Evolutionary conservation across 345 rosid genomes (phyloP).

Genomic region (Aurinia saxatilis): DNA sequence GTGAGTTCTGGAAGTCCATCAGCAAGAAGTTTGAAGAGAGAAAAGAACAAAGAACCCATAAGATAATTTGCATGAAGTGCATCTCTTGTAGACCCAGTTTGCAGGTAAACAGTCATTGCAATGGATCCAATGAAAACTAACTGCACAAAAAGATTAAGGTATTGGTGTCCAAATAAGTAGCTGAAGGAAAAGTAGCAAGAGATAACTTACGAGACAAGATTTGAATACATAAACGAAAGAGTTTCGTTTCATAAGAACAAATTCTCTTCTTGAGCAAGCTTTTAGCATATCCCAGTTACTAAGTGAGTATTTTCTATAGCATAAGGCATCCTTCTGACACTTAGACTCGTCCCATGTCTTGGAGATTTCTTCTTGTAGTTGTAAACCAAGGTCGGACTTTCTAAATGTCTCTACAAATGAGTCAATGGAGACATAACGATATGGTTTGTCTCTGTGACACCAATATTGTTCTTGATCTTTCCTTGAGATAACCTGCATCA

Average conservation of each 20-base stretch:
- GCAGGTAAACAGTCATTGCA: conserved; percentile 34
- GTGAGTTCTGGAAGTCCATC: conserved; percentile 47
- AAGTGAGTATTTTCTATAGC: conserved; percentile 30
- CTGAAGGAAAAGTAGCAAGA: background rate
- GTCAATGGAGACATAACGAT: conserved; percentile 32
- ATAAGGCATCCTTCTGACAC: conserved; percentile 20
- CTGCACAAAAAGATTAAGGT: background rate
- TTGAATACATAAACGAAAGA: conserved; percentile 37
- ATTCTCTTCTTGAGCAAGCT: conserved; percentile 42
- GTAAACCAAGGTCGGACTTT: conserved; percentile 22
- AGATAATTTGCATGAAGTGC: conserved; percentile 32
- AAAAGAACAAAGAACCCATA: conserved; percentile 33
- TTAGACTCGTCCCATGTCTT: conserved; percentile 23
- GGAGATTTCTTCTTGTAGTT: conserved; percentile 27
- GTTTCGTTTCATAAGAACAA: conserved; percentile 43
- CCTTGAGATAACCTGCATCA: conserved; percentile 36
- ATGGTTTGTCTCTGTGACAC: conserved; percentile 25
- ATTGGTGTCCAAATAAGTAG: background rate
- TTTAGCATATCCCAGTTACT: conserved; percentile 35
- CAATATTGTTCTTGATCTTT: conserved; percentile 50
- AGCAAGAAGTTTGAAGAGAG: conserved; percentile 30
- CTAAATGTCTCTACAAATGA: conserved; percentile 28
- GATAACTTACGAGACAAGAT: conserved; percentile 25
- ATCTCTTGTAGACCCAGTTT: conserved; percentile 27
- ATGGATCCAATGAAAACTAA: conserved; percentile 27